A percentile compares a stretch with the other conserved stretches of the same genome.
These are phyloP conservation scores for Russula sp. DNA, from an alignment of 768 basidiomycete genomes.

Conservation along the genomic window DNA sequence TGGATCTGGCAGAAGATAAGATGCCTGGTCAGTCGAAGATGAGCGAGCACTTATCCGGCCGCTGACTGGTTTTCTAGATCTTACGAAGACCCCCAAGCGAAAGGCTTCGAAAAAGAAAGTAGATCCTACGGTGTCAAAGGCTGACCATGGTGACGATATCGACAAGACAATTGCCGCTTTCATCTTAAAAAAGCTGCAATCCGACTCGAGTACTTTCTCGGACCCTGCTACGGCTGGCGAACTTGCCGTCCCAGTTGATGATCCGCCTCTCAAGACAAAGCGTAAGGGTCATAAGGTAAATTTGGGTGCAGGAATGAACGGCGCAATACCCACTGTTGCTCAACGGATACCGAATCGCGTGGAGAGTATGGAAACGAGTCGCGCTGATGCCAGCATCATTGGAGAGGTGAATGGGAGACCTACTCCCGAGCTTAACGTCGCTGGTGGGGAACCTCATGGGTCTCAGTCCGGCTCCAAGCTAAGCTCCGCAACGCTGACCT, in stretches of 20 bases:
- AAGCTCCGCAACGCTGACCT: neutral
- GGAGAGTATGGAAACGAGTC: neutral
- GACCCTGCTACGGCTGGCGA: neutral
- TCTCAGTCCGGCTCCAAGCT: neutral
- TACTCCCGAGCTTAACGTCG: neutral
- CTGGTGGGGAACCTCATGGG: neutral
- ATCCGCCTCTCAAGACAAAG: neutral
- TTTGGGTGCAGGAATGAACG: neutral
- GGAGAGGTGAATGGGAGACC: neutral
- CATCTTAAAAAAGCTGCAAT: slow-evolving; percentile 10
- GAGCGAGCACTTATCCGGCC: neutral
- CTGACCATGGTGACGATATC: slow-evolving; percentile 13
- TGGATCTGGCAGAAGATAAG: neutral
- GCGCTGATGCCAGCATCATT: neutral
- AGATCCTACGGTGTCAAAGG: neutral
- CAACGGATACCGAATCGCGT: neutral
- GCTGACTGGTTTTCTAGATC: slow-evolving; percentile 10
- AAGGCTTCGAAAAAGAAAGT: slow-evolving; percentile 5
- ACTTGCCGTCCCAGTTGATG: neutral
- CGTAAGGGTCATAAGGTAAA: slow-evolving; percentile 5
- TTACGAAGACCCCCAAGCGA: neutral
- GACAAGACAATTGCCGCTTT: slow-evolving; percentile 25
- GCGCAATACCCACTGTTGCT: neutral
- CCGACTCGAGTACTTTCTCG: neutral
- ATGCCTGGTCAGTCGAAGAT: slow-evolving; percentile 17